Evolutionary conservation across 1,139 yeast genomes (phyloP).

Genomic region (Sugiyamaella xylanicola): DNA sequence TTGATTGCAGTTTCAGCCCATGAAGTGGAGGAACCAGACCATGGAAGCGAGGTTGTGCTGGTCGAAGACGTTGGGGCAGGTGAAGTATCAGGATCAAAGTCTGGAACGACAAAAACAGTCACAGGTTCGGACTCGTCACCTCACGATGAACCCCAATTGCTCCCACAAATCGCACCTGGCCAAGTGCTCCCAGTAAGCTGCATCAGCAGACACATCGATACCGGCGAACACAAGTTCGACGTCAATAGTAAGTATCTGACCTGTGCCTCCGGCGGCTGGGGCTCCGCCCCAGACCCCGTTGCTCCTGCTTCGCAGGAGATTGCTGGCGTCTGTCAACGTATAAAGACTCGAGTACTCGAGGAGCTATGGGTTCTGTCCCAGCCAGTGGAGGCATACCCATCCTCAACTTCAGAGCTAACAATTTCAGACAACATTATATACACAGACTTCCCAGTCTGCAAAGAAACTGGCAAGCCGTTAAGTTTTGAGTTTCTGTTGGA

Average conservation of each 20-base stretch:
- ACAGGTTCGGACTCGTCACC: slow-evolving; percentile 12
- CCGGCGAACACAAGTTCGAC: slow-evolving; percentile 75
- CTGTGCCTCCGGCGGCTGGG: neutral
- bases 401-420: slow-evolving; percentile 2
- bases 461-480: slow-evolving; percentile 64
- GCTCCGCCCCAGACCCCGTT: neutral
- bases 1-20: neutral
- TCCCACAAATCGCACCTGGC: slow-evolving; percentile 43
- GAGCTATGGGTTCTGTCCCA: neutral
- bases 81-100: neutral
- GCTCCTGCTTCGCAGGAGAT: neutral
- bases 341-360: neutral
- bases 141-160: slow-evolving; percentile 8
- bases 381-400: neutral
- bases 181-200: slow-evolving; percentile 59
- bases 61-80: neutral
- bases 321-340: no score
- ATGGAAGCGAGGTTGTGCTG: neutral
- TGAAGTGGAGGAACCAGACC: slow-evolving; percentile 1
- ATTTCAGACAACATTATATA: slow-evolving; percentile 52
- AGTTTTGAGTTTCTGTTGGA: slow-evolving; percentile 55
- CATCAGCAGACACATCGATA: slow-evolving; percentile 67
- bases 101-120: slow-evolving; percentile 10
- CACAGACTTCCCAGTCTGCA: slow-evolving; percentile 61
- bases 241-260: slow-evolving; percentile 41